These are phyloP conservation scores for Irpex sp. DNA, from an alignment of 1,284 basidiomycete species.

Conservation along the genomic window DNA sequence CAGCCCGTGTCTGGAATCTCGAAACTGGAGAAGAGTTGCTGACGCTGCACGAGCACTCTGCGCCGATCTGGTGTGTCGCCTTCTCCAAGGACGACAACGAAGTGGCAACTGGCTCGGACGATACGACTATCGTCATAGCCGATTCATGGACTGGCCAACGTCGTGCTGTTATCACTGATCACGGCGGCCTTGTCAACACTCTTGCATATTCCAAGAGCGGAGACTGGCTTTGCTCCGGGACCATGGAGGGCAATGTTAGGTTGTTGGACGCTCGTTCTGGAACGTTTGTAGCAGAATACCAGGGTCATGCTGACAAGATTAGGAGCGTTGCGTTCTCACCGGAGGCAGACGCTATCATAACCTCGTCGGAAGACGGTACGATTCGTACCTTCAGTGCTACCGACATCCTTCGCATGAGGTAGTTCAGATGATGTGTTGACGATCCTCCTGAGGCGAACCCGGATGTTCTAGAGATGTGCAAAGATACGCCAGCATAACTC, in stretches of 20 bases:
- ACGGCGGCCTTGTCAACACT: neutral
- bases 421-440: neutral
- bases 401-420: neutral
- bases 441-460: no score
- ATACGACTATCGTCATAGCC: neutral
- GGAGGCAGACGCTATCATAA: conserved; percentile 27
- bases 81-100: neutral
- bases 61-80: conserved; percentile 14
- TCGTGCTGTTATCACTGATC: neutral
- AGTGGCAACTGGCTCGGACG: neutral
- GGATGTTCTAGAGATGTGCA: no score
- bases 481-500: neutral
- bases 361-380: conserved; percentile 32
- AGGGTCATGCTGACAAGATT: conserved; percentile 16
- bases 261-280: neutral
- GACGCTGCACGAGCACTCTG: conserved; percentile 13
- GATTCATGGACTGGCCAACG: neutral
- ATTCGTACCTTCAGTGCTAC: conserved; percentile 12
- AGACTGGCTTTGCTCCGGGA: neutral
- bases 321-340: conserved; percentile 20
- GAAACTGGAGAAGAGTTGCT: conserved; percentile 18
- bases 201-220: neutral
- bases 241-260: neutral
- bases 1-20: conserved; percentile 17
- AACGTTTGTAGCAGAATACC: neutral